A percentile compares a stretch with the other conserved stretches of the same genome.
phyloP scores from a whole-genome alignment of 345 rosid genomes.

The Crucihimalaya himalaica region DNA sequence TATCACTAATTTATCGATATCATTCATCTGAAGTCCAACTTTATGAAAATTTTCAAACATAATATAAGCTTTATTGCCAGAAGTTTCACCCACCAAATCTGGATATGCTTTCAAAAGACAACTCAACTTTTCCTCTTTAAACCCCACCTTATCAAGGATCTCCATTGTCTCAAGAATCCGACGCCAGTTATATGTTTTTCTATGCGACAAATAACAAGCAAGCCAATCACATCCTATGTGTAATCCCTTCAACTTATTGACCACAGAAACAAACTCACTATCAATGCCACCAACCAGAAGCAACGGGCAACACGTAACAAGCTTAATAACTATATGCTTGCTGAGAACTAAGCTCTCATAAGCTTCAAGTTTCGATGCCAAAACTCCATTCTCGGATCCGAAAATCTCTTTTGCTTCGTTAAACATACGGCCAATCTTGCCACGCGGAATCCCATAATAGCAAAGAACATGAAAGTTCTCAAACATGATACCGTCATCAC shows the following conservation, averaged over 20 bases:
- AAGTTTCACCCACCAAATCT: constrained; percentile 54
- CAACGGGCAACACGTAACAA: constrained; percentile 53
- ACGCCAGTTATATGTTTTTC: constrained; percentile 61
- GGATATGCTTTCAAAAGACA: constrained; percentile 53
- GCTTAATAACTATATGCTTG: constrained; percentile 44
- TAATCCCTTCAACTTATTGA: constrained; percentile 51
- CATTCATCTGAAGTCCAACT: constrained; percentile 56
- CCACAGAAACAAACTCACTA: constrained; percentile 50
- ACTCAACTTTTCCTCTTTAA: constrained; percentile 48
- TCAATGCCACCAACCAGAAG: constrained; percentile 57
- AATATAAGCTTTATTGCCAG: constrained; percentile 58
- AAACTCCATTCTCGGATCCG: constrained; percentile 48
- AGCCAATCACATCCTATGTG: constrained; percentile 56
- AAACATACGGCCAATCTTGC: constrained; percentile 61
- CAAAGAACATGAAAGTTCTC: constrained; percentile 69
- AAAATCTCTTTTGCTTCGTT: constrained; percentile 63
- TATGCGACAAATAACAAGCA: constrained; percentile 46
- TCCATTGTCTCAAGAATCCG: constrained; percentile 54
- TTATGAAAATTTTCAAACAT: constrained; percentile 57
- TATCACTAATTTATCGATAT: constrained; percentile 49
- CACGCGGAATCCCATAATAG: constrained; percentile 57
- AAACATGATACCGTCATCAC: constrained; percentile 62
- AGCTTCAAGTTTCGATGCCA: constrained; percentile 54
- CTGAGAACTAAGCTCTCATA: constrained; percentile 66
- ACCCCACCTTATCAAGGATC: constrained; percentile 61